Evolutionary conservation across 257 asterid genomes (phyloP), one percentile per base, ranked within the genome.

Genomic region (Petunia secreta): DNA sequence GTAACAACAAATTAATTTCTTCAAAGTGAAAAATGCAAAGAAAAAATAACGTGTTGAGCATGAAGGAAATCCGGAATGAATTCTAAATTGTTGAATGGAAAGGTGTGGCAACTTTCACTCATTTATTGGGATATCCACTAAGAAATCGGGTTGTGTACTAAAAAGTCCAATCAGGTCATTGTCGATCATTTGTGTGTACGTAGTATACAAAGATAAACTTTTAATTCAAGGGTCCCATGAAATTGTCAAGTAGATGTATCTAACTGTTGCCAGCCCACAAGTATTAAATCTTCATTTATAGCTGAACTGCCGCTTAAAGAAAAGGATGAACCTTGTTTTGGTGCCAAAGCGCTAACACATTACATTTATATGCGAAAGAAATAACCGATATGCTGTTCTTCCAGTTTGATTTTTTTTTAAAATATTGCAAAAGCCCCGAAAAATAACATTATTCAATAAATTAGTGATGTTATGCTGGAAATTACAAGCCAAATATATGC

Each of bases 101-200:
- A 25, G 25, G n/a, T 25, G 25, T 25, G 25, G 25, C 25, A 25
- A 25, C 25, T 25, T 25, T 25, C 25, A 25, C 25, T 25, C 25
- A 44, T 8, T 44, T 44, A 4, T 44, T 44, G 50, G 50, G 55
- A 67, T 43, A 68, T 68, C 75, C 13, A 67, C 2, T 8, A 64
- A 16, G 8, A 4, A 16, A 15, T 68, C n/a, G 75, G 4, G 40
- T 8, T 7, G 75, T 43, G 75, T 44, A 68, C 57, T 5, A 69
- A 69, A 69, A 69, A 71, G 77, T 71, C 77, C 34, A 10, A 71
- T 71, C 44, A 73, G 36, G 62, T 36, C 78, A 50, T 34, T 73
- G 36, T 34, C 46, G n/a, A 50, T 34, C 62, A 11, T 1, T 48
- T 73, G 11, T 73, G 63, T 73, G 78, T 50, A 73, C 25, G 46